These are phyloP conservation scores for Leishmania lainsoni DNA, from an alignment of 208 protist genomes.

Conservation along the genomic window DNA sequence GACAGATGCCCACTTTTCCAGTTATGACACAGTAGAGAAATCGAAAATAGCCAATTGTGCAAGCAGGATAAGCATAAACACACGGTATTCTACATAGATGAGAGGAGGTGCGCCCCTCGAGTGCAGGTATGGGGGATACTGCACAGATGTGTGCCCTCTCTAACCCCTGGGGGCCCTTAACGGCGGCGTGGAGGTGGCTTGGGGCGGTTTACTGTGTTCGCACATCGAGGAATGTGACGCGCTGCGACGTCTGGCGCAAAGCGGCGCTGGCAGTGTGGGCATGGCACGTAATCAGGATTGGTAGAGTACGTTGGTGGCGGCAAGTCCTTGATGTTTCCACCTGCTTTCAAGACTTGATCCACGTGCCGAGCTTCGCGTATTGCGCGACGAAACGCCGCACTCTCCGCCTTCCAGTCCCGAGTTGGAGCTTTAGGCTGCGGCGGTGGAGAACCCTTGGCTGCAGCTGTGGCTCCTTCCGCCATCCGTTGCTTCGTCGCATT, in stretches of 20 bases:
- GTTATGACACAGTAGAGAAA: neutral
- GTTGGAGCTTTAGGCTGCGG: constrained; percentile 30
- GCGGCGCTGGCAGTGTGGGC: constrained; percentile 84
- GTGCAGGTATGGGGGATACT: neutral
- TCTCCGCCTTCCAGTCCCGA: constrained; percentile 87
- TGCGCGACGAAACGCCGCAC: constrained; percentile 74
- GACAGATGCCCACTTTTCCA: neutral
- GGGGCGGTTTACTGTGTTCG: constrained; percentile 76
- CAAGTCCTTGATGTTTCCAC: constrained; percentile 71
- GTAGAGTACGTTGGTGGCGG: constrained; percentile 88
- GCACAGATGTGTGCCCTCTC: neutral
- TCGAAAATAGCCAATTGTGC: neutral
- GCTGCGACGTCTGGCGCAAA: constrained; percentile 84
- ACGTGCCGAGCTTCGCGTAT: constrained; percentile 82
- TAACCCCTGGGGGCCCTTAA: neutral
- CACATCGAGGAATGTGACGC: constrained; percentile 88
- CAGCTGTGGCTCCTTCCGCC: constrained; percentile 24
- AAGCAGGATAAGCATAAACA: neutral
- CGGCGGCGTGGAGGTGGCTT: constrained; percentile 83
- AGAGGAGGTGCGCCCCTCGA: neutral
- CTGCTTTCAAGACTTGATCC: constrained; percentile 74
- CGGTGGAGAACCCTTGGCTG: neutral
- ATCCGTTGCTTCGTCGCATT: constrained; percentile 71
- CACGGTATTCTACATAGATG: neutral
- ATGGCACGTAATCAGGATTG: constrained; percentile 85